Evolutionary conservation across 2,329 filamentous ascomycete genomes (phyloP).

Genomic region (Phyllachora maydis): DNA sequence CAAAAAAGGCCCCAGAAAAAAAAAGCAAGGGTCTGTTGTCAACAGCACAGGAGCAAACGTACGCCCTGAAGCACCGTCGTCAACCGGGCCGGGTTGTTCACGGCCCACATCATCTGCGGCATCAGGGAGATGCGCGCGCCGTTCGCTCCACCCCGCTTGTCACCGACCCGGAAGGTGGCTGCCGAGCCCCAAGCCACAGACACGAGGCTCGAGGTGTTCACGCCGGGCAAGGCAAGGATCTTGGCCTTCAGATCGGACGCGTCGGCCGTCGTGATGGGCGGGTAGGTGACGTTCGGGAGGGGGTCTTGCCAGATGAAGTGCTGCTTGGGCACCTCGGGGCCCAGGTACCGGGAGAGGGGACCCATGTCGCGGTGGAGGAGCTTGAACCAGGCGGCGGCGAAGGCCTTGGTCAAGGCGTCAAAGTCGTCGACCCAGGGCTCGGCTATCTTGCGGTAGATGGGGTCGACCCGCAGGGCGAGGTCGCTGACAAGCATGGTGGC

Average conservation of each 20-base stretch:
- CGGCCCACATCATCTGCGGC: slow-evolving; percentile 47
- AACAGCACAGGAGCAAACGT: neutral
- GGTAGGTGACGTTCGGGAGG: slow-evolving; percentile 32
- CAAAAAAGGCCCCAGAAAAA: neutral
- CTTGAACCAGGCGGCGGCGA: slow-evolving; percentile 54
- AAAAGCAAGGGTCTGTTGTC: neutral
- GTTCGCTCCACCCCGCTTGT: slow-evolving; percentile 64
- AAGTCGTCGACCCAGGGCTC: slow-evolving; percentile 44
- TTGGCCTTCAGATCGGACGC: slow-evolving; percentile 40
- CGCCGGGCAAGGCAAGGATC: slow-evolving; percentile 32
- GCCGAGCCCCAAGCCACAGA: slow-evolving; percentile 46
- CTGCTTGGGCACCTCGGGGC: slow-evolving; percentile 49
- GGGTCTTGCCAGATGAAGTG: slow-evolving; percentile 50
- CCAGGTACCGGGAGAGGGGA: slow-evolving; percentile 44
- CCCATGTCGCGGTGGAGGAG: slow-evolving; percentile 58
- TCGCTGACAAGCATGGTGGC: slow-evolving; percentile 56
- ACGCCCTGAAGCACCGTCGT: slow-evolving; percentile 34
- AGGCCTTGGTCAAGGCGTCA: slow-evolving; percentile 43
- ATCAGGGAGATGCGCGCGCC: slow-evolving; percentile 52
- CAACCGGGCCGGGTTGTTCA: slow-evolving; percentile 48
- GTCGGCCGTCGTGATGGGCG: slow-evolving; percentile 35
- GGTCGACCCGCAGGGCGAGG: slow-evolving; percentile 46
- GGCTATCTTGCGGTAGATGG: slow-evolving; percentile 49
- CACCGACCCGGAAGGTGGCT: slow-evolving; percentile 46
- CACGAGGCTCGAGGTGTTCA: slow-evolving; percentile 37